Evolutionary conservation across 805 yeast species (phyloP), one percentile per base, ranked within the genome.

Genomic region (Lachancea nothofagi): DNA sequence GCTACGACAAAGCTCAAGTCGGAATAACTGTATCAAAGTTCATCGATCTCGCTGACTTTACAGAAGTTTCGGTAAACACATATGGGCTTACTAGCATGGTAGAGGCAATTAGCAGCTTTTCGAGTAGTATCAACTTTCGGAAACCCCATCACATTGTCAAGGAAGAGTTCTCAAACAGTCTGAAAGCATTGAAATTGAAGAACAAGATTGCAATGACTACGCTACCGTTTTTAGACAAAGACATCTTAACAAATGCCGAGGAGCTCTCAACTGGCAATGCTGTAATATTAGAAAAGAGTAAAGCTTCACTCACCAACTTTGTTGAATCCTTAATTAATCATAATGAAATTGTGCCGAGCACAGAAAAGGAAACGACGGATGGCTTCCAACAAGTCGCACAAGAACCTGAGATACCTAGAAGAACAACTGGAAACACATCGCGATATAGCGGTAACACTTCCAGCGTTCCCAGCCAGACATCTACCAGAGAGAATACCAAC

Each of bases 201-300:
- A 20, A 20, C 6, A 13, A 26, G 7, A 35, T 35, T 10, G 9
- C 32, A 27, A 28, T 35, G 31, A 28, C 38, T 5, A 18, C 32
- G 31, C 20, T 48, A 1, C 44, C 53, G 3, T 46, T 49, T 15
- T 33, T 48, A 3, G 38, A 36, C 4, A 47, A 38, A 29, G 41
- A 44, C 4, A 42, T 59, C 14, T 46, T 38, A 17, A 33, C 53
- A 23, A 58, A 57, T 45, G 29, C 42, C 17, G 26, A 35, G 1
- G 23, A 26, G 1, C 23, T 54, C 2, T 36, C 23, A 1, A 39
- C 39, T 17, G 42, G 18, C 12, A 58, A 55, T 36, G 17, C 28
- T 6, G 30, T 18, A 5, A 28, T 22, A 12, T 6, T 38, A 4
- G 38, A 38, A 6, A 33, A 38, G 21, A 27, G 37, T 7, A 24